These are phyloP conservation scores for Hura crepitans DNA, from an alignment of 441 rosid genomes.

Conservation along the genomic window DNA sequence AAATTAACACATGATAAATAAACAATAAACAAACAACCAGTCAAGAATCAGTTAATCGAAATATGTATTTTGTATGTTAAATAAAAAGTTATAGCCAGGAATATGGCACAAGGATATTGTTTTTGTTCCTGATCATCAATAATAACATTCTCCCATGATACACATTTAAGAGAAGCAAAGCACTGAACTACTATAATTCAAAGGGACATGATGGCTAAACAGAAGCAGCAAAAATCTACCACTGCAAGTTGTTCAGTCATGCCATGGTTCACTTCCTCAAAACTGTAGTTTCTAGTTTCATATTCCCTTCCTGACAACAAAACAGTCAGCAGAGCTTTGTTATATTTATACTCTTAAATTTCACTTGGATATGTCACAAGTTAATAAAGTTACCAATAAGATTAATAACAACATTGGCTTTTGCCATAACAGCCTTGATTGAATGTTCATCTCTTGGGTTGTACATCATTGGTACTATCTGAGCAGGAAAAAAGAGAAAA, in stretches of 20 bases:
- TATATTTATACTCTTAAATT: constrained; percentile 13
- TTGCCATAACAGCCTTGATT: constrained; percentile 96
- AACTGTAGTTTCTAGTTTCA: constrained; percentile 91
- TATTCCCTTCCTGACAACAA: constrained; percentile 41
- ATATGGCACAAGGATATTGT: too few species aligned
- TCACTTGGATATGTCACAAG: not conserved
- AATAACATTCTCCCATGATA: not conserved
- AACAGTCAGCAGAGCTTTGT: not conserved
- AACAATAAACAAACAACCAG: not conserved
- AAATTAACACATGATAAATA: not conserved
- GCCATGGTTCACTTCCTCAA: constrained; percentile 82
- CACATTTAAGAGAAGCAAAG: constrained; percentile 3
- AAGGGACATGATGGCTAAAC: not conserved
- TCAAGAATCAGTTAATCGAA: too few species aligned
- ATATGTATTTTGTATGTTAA: too few species aligned
- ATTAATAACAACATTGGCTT: constrained; percentile 96
- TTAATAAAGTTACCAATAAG: constrained; percentile 61
- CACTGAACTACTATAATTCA: not conserved
- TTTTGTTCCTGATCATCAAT: too few species aligned
- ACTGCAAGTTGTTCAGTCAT: constrained; percentile 80
- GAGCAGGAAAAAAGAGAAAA: constrained; percentile 25
- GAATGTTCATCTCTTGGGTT: constrained; percentile 89
- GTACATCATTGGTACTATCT: constrained; percentile 94
- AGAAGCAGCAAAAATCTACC: constrained; percentile 40
- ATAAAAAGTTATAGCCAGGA: too few species aligned